Percentiles rank a stretch among this genome's conserved stretches.
These are phyloP conservation scores for Erysimum cheiri DNA, from an alignment of 441 rosid genomes.

Conservation along the genomic window DNA sequence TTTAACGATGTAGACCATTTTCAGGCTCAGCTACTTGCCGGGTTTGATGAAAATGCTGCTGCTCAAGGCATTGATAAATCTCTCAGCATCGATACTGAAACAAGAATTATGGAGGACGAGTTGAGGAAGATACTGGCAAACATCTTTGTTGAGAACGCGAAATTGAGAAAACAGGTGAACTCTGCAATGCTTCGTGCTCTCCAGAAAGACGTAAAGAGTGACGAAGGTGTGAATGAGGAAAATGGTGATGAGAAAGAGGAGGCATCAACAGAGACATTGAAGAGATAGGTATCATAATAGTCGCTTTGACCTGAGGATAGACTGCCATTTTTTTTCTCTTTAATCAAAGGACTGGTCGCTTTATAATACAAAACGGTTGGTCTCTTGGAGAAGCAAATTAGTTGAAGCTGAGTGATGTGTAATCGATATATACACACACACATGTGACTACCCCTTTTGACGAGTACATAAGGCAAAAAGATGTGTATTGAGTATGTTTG, in stretches of 20 bases:
- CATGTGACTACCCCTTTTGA: conserved; percentile 27
- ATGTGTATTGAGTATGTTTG: conserved; percentile 30
- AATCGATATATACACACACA: conserved; percentile 34
- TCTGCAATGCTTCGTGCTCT: conserved; percentile 56
- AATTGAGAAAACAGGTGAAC: conserved; percentile 77
- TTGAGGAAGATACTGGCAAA: conserved; percentile 67
- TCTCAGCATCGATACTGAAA: conserved; percentile 35
- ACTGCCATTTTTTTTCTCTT: conserved; percentile 16
- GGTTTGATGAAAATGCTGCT: conserved; percentile 53
- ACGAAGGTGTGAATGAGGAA: conserved; percentile 26
- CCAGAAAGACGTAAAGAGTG: conserved; percentile 42
- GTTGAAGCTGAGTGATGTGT: conserved; percentile 36
- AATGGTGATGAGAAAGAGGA: conserved; percentile 26
- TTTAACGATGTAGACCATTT: conserved; percentile 20
- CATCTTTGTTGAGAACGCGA: conserved; percentile 65
- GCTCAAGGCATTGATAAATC: conserved; percentile 28
- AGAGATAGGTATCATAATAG: conserved; percentile 40
- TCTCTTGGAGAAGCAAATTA: conserved; percentile 43
- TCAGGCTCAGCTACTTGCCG: conserved; percentile 70
- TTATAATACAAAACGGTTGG: conserved; percentile 37
- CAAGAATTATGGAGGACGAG: conserved; percentile 53
- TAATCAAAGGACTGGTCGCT: conserved; percentile 37
- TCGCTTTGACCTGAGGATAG: conserved; percentile 30
- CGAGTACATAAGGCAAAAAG: conserved; percentile 32
- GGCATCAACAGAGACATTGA: conserved; percentile 34